Base-by-base conservation (phyloP, 2,329 filamentous ascomycete species). In the Camillea tinctor region DNA sequence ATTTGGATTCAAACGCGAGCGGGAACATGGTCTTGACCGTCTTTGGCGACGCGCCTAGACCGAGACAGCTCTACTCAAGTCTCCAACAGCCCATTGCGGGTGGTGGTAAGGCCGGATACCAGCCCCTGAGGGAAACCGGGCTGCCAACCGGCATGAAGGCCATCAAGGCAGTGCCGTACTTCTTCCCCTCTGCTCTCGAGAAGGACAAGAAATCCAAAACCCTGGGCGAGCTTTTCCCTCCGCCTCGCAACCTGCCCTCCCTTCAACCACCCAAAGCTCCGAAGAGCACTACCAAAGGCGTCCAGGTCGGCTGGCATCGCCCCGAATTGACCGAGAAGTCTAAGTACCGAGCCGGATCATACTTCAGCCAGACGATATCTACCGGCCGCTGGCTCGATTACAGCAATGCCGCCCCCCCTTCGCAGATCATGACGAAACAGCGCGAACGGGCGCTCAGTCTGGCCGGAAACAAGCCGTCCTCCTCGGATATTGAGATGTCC, bases 61-160 rank as follows among this genome's bases (percentile, higher is more conserved):
- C 90, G 40, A 89, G 88, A 67, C 90, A 94, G 61, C 80, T 97
- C 3, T 97, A 95, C 73, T 96, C 94, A 3, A 96, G 93, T 74
- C 79, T 97, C 54, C 91, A 90, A 65, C 81, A 84, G 57, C 76
- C 79, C 23, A 64, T 70, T 6, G 65, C 65, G 7, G 62, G 66
- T 20, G 60, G 67, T 26, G 58, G 64, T 0, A 66, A 70, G 48
- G 68, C 70, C 9, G 60, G 69, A 17, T 57, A 73, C 60, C 76
- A 74, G 53, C 78, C 82, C 11, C 76, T 92, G 9, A 82, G 84
- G 55, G 89, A 92, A 69, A 80, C 83, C 44, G 83, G 80, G 20
- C 78, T 97, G 23, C 93, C 93, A 0, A 88, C 86, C 60, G 92
- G 92, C 44, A 84, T 97, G 50, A 85, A 86, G 20, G 82, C 86